Evolutionary conservation across 768 basidiomycete species (phyloP), one percentile per base, ranked within the genome.

Genomic region (Fistulinella prunicolor): DNA sequence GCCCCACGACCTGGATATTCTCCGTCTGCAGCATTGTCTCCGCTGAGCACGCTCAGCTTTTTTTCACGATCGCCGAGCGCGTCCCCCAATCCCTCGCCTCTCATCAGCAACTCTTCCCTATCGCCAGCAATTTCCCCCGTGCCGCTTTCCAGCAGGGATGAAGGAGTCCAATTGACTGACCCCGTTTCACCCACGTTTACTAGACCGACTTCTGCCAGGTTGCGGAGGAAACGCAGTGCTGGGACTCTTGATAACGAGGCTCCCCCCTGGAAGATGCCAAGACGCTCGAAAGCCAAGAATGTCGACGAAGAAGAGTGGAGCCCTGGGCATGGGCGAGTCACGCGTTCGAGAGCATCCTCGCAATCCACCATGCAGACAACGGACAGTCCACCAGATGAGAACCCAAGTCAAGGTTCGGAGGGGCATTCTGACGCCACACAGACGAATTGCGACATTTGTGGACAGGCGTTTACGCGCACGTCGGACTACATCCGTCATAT

Each of bases 301-400:
- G 12, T 29, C 29, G 62, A 63, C 16, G 62, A 64, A 1, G 60
- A 57, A 0, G 62, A 63, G 14, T 63, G 63, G 60, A 45, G 4
- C 1, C 62, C 62, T 0, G 20, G 1, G 1, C 29, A 13, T 14
- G 39, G 28, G 26, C 51, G 52, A 3, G 28, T 29, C 13, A 59
- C 49, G 39, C 54, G 43, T 24, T n/a, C 24, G 3, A 50, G 40
- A 16, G 12, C 16, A 4, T 13, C 32, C 5, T 8, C 32, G 14
- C 32, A 5, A 5, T 12, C 32, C 7, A 12, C 9, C 32, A 12
- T 4, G 9, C 32, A 34, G 9, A 5, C 32, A 6, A 13, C 32
- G 12, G 14, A 16, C 32, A 28, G 10, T 10, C 16, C 32, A 12
- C 5, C 9, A 5, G 9, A 12, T 12, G 32, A 34, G 4, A 16